Conservation (phyloP, 2,329 filamentous ascomycete genomes). For the Fusarium mexicanum region DNA sequence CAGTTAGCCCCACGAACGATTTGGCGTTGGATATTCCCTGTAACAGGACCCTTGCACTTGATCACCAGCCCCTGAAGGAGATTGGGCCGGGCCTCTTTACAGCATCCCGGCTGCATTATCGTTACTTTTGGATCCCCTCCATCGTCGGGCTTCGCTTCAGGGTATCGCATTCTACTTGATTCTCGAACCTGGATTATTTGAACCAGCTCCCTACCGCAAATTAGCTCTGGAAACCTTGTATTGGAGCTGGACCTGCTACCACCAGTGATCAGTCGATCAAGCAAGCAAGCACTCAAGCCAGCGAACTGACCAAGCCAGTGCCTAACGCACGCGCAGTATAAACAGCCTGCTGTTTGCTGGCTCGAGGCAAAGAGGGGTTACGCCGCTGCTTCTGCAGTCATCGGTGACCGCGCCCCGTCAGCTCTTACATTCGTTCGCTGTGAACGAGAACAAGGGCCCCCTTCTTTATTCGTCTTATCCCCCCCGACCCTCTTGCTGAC, state of each 20-base stretch:
- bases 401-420: constrained; percentile 40
- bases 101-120: constrained; percentile 23
- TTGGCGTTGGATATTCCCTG: constrained; percentile 11
- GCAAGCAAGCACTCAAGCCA: constrained; percentile 20
- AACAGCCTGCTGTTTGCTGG: constrained; percentile 33
- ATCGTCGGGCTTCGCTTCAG: constrained; percentile 22
- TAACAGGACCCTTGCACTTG: constrained; percentile 27
- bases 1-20: constrained; percentile 2
- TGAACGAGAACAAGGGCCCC: constrained; percentile 39
- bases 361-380: constrained; percentile 39
- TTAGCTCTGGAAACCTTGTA: constrained; percentile 14
- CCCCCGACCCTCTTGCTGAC: constrained; percentile 44
- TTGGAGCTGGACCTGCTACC: constrained; percentile 11
- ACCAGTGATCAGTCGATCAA: constrained; percentile 25
- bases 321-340: constrained; percentile 34
- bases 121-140: constrained; percentile 24
- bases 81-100: constrained; percentile 27
- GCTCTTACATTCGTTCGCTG: constrained; percentile 38
- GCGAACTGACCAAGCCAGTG: constrained; percentile 15
- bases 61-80: constrained; percentile 27
- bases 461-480: constrained; percentile 41
- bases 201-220: constrained; percentile 13
- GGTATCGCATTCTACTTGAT: constrained; percentile 2
- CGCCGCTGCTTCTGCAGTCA: constrained; percentile 42
- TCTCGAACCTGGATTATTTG: constrained; percentile 14